A percentile compares a stretch with the other conserved stretches of the same genome.
Evolutionary conservation across 1,284 basidiomycete species (phyloP).

Genomic region (Mycena citricolor): DNA sequence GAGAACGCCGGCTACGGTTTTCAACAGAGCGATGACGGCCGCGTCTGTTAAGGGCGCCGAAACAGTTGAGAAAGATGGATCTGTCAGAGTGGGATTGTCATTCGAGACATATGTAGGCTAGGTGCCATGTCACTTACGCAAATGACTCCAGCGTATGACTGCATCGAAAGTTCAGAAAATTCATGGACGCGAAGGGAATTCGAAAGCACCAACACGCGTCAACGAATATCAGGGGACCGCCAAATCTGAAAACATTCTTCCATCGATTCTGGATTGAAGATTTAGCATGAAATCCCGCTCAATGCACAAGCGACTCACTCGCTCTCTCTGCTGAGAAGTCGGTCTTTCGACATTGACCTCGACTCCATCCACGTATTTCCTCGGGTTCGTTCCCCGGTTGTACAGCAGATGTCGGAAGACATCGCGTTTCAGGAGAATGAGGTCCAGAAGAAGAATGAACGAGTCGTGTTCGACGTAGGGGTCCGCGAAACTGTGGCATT

Average conservation of each 20-base stretch:
- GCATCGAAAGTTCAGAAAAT: conserved; percentile 4
- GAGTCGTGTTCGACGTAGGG: conserved; percentile 88
- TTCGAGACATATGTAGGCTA: too few species aligned
- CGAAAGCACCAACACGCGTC: conserved; percentile 62
- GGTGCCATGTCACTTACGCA: conserved; percentile 48
- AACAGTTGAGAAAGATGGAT: too few species aligned
- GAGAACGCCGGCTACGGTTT: conserved; percentile 61
- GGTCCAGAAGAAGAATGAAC: conserved; percentile 76
- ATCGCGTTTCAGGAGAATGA: conserved; percentile 83
- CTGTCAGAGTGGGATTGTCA: too few species aligned
- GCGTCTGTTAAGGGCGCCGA: conserved; percentile 53
- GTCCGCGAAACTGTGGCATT: conserved; percentile 77
- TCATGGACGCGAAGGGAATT: conserved; percentile 3
- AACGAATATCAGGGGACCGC: conserved; percentile 45
- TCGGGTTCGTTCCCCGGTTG: conserved; percentile 73
- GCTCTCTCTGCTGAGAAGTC: conserved; percentile 15
- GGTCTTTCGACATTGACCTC: conserved; percentile 13
- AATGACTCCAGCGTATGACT: conserved; percentile 78
- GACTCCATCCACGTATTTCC: conserved; percentile 35
- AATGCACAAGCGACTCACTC: conserved; percentile 5
- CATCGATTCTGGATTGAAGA: conserved; percentile 48
- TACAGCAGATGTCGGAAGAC: conserved; percentile 91
- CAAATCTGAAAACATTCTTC: conserved; percentile 56
- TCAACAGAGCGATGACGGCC: conserved; percentile 49
- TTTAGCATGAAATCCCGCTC: not conserved